phyloP scores from a whole-genome alignment of 441 rosid genomes.

The Monsonia emarginata region DNA sequence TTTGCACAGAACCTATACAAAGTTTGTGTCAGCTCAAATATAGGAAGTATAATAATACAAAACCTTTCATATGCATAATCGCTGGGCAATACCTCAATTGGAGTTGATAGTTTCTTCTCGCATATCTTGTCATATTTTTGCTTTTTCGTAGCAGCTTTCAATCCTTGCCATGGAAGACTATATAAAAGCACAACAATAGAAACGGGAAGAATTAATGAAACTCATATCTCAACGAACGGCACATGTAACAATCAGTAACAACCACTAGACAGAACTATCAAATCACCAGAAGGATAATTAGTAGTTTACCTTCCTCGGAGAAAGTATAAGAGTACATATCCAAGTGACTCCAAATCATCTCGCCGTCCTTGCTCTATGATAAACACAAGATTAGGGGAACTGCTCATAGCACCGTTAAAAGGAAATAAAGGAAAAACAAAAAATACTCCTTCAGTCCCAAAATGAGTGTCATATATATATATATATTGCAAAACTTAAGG shows the following conservation, averaged over 20 bases:
- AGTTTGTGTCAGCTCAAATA: neutral
- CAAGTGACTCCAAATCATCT: constrained; percentile 61
- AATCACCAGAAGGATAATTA: neutral
- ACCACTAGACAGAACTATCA: neutral
- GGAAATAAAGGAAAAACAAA: neutral
- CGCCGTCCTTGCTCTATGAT: constrained; percentile 49
- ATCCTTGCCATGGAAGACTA: constrained; percentile 98
- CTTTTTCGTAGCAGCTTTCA: constrained; percentile 87
- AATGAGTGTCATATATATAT: too few relatives aligned
- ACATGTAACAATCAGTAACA: constrained; percentile 5
- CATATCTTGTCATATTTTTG: constrained; percentile 88
- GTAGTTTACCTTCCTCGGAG: constrained; percentile 48
- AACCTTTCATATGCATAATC: constrained; percentile 5
- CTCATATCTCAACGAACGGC: neutral
- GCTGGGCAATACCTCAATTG: constrained; percentile 59
- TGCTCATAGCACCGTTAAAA: neutral
- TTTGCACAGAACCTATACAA: constrained; percentile 67
- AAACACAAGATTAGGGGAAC: constrained; percentile 12
- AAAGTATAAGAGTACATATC: constrained; percentile 46
- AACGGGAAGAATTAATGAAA: neutral
- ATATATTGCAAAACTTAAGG: too few relatives aligned
- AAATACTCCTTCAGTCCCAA: too few relatives aligned
- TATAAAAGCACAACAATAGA: neutral
- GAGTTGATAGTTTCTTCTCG: constrained; percentile 87
- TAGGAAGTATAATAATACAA: neutral